Evolutionary conservation across 108 stramenopile genomes (phyloP).

Genomic region (Cylindrotheca closterium): DNA sequence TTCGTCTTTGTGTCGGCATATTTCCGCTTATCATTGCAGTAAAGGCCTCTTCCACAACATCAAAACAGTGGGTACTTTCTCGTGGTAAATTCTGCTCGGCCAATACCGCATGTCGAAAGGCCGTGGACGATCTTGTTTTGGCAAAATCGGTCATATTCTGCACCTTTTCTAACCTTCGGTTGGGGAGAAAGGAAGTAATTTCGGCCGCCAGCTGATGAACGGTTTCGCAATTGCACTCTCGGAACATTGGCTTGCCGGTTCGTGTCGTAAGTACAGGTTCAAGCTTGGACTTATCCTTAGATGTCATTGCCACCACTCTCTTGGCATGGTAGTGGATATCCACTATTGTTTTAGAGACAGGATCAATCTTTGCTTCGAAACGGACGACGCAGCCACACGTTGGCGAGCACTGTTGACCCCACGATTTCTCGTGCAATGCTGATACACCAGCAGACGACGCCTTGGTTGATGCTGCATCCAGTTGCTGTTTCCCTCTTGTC

Average conservation of each 20-base stretch:
- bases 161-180: conserved; percentile 30
- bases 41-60: conserved; percentile 79
- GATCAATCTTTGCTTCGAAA: conserved; percentile 59
- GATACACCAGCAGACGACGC: conserved; percentile 1
- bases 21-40: conserved; percentile 54
- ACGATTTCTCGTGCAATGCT: conserved; percentile 27
- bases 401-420: conserved; percentile 80
- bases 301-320: conserved; percentile 38
- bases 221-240: conserved; percentile 70
- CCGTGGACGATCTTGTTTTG: conserved; percentile 47
- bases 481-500: not conserved
- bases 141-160: conserved; percentile 53
- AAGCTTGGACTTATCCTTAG: conserved; percentile 20
- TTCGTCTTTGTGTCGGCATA: conserved; percentile 28
- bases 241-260: conserved; percentile 49
- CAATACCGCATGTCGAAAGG: conserved; percentile 70
- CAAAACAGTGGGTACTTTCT: conserved; percentile 61
- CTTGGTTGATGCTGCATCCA: not conserved
- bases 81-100: conserved; percentile 34
- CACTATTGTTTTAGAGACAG: conserved; percentile 29
- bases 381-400: conserved; percentile 79
- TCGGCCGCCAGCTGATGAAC: conserved; percentile 57
- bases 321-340: conserved; percentile 63
- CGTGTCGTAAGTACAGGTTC: conserved; percentile 39
- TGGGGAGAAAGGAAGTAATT: conserved; percentile 43